phyloP scores from a whole-genome alignment of 495 filamentous ascomycete species.

The Elasticomyces elasticus region DNA sequence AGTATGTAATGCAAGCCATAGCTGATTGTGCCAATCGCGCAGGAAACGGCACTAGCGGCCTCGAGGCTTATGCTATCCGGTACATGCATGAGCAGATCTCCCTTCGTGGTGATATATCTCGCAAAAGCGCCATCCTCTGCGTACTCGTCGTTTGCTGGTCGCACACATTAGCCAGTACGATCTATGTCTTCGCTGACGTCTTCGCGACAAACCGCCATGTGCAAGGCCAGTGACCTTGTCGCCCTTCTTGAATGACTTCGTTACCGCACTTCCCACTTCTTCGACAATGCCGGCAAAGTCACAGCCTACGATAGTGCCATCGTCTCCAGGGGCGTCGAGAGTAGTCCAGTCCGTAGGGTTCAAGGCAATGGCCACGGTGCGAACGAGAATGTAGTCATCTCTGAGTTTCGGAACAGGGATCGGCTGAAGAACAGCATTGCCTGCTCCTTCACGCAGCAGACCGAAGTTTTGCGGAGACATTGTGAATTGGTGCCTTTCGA shows the following conservation, averaged over 20 bases:
- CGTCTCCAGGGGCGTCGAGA: constrained; percentile 1
- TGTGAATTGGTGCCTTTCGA: neutral
- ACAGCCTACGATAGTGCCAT: constrained; percentile 22
- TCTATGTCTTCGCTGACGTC: constrained; percentile 30
- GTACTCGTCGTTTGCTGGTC: constrained; percentile 30
- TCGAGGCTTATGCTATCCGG: constrained; percentile 45
- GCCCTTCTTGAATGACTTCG: constrained; percentile 35
- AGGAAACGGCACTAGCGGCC: constrained; percentile 42
- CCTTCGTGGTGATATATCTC: constrained; percentile 41
- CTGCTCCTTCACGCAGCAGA: neutral
- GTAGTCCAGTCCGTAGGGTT: constrained; percentile 38
- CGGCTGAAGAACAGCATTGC: constrained; percentile 12
- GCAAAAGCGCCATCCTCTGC: constrained; percentile 44
- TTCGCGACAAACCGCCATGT: constrained; percentile 28
- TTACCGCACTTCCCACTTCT: constrained; percentile 40
- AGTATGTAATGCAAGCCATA: constrained; percentile 32
- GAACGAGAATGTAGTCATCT: constrained; percentile 41
- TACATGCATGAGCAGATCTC: constrained; percentile 40
- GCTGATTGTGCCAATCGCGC: constrained; percentile 37
- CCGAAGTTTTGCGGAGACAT: constrained; percentile 3
- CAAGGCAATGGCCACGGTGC: constrained; percentile 41
- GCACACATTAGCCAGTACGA: neutral
- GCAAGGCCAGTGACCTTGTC: constrained; percentile 42
- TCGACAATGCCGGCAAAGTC: constrained; percentile 47
- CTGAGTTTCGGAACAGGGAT: constrained; percentile 20